Conservation (phyloP, 345 rosid species). For the Adansonia digitata region DNA sequence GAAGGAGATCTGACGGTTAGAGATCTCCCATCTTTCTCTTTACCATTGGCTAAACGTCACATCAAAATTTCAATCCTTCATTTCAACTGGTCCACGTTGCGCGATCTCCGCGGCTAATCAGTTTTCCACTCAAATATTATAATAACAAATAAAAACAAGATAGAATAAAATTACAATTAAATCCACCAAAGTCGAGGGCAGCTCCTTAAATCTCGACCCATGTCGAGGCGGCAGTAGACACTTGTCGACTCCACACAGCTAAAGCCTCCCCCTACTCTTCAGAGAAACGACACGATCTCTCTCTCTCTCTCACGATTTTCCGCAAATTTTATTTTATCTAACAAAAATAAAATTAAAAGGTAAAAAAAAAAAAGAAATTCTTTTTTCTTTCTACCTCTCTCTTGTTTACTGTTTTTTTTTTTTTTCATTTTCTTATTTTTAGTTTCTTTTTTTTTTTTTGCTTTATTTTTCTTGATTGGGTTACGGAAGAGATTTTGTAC, state of each 20-base stretch:
- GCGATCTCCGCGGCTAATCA: slow-evolving; percentile 22
- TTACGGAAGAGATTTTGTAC: not conserved
- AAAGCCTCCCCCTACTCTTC: slow-evolving; percentile 1
- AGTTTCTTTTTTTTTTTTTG: not conserved
- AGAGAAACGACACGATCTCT: slow-evolving; percentile 29
- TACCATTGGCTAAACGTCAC: slow-evolving; percentile 34
- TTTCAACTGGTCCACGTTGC: slow-evolving; percentile 54
- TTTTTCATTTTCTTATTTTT: slow-evolving; percentile 4
- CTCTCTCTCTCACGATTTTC: slow-evolving; percentile 19
- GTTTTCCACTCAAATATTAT: slow-evolving; percentile 16
- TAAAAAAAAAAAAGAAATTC: not conserved
- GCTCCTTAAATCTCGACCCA: slow-evolving; percentile 63
- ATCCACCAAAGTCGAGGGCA: not conserved
- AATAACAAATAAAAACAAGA: not conserved
- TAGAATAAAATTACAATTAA: not conserved
- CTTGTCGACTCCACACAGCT: slow-evolving; percentile 63
- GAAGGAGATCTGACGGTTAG: slow-evolving; percentile 32
- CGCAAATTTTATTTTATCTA: not conserved
- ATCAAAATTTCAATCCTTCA: slow-evolving; percentile 27
- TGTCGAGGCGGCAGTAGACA: slow-evolving; percentile 58
- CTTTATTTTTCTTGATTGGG: not conserved
- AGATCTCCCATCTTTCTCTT: slow-evolving; percentile 31
- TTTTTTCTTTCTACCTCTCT: not conserved
- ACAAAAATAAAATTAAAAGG: slow-evolving; percentile 13
- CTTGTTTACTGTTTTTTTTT: not conserved